phyloP scores from a whole-genome alignment of 2,329 filamentous ascomycete genomes.

The Sclerotinia trifoliorum region DNA sequence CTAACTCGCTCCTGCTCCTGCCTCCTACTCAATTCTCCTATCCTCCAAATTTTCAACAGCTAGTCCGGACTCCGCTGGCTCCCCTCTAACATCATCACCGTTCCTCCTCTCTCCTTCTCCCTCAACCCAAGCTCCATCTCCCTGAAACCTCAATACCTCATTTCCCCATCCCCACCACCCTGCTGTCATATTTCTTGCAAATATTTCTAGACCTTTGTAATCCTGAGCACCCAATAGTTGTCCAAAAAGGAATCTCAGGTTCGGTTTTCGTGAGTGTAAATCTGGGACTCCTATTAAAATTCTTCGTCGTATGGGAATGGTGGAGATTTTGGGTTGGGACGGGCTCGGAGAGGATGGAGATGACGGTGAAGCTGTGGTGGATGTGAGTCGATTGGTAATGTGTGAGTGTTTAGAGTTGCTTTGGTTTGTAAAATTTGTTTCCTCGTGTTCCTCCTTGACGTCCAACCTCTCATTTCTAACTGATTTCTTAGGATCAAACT shows the following conservation, averaged over 20 bases:
- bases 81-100: neutral
- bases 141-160: slow-evolving; percentile 69
- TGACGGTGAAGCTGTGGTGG: too few relatives aligned
- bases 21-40: neutral
- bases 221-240: slow-evolving; percentile 48
- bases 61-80: neutral
- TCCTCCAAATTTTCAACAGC: neutral
- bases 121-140: slow-evolving; percentile 46
- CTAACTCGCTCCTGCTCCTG: too few relatives aligned
- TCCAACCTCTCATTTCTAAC: too few relatives aligned
- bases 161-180: slow-evolving; percentile 81
- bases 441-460: neutral
- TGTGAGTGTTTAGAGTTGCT: too few relatives aligned
- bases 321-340: neutral
- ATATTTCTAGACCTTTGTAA: slow-evolving; percentile 69
- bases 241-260: slow-evolving; percentile 60
- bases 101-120: neutral
- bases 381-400: neutral
- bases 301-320: neutral
- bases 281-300: slow-evolving; percentile 71
- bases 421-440: neutral
- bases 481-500: neutral
- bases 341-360: neutral
- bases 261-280: slow-evolving; percentile 76
- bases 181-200: slow-evolving; percentile 69